Evolutionary conservation across 306 rosid genomes (phyloP).

Genomic region (Malus fusca): DNA sequence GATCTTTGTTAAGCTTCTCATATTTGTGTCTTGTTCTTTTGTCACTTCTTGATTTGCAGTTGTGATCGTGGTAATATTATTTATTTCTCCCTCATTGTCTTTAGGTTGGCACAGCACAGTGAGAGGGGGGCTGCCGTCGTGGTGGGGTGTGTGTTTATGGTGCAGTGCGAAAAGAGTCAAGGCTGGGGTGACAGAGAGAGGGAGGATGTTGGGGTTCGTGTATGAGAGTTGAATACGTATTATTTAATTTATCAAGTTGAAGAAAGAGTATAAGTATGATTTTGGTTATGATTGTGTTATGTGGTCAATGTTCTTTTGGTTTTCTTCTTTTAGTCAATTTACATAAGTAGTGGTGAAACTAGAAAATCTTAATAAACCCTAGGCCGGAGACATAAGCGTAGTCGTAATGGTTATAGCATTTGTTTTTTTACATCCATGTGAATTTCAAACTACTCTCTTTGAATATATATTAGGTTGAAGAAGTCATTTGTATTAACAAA

Average conservation of each 20-base stretch:
- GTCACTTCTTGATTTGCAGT: neutral
- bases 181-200: neutral
- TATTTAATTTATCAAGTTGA: neutral
- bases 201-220: constrained; percentile 4
- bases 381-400: too few species aligned
- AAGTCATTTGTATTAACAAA: too few species aligned
- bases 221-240: neutral
- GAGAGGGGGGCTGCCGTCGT: neutral
- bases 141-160: neutral
- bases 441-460: neutral
- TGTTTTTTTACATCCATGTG: neutral
- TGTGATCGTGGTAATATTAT: neutral
- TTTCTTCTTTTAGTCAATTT: too few species aligned
- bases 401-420: neutral
- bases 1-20: neutral
- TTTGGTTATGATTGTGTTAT: constrained; percentile 3
- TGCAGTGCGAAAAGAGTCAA: neutral
- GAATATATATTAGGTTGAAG: too few species aligned
- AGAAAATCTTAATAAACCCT: too few species aligned
- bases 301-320: neutral
- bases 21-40: neutral
- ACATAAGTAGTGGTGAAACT: too few species aligned
- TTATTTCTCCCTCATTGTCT: neutral
- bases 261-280: neutral
- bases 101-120: neutral